Evolutionary conservation across 306 rosid species (phyloP), one percentile per base, ranked within the genome.

Genomic region (Casuarina equisetifolia): DNA sequence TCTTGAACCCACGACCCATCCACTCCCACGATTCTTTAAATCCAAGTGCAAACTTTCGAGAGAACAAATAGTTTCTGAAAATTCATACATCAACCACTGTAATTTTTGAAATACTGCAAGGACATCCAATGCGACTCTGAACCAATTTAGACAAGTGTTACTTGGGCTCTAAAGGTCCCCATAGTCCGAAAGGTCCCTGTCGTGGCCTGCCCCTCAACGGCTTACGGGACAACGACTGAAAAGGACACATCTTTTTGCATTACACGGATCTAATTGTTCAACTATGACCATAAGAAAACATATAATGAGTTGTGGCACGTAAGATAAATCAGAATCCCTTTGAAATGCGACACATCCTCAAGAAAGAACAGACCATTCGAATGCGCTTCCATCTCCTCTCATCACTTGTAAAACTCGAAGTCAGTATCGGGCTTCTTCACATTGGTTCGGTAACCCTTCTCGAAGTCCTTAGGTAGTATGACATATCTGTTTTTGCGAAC

Each of bases 361-460:
- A 36, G 43, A 73, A 19, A 42, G 35, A 51, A 32, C 46, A 0
- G 75, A 46, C 74, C n/a, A 49, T 58, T 12, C n/a, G 5, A 57
- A 67, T 51, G 9, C 36, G 45, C 42, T 40, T 61, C 76, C 70
- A 69, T 67, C 58, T 11, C 76, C 52, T 62, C 17, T 74, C 73
- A 82, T 94, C 93, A 96, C 85, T 92, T 96, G 96, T 96, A 96
- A 83, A 96, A 96, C 78, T 96, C 99, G 6, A 96, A 96, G 85
- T 96, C 99, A 1, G 99, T 96, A 76, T 96, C 99, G 0, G 99
- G 98, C 85, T 96, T 96, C 96, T 96, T 96, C 84, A 96, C 99
- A 35, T 96, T 96, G 59, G 96, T 92, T 68, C 97, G 79, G 75
- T 96, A 96, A 38, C 99, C 99, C 92, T 96, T 96, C 86, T 96